phyloP scores from a whole-genome alignment of 352 stramenopile genomes.

The Pythium graminicola region DNA sequence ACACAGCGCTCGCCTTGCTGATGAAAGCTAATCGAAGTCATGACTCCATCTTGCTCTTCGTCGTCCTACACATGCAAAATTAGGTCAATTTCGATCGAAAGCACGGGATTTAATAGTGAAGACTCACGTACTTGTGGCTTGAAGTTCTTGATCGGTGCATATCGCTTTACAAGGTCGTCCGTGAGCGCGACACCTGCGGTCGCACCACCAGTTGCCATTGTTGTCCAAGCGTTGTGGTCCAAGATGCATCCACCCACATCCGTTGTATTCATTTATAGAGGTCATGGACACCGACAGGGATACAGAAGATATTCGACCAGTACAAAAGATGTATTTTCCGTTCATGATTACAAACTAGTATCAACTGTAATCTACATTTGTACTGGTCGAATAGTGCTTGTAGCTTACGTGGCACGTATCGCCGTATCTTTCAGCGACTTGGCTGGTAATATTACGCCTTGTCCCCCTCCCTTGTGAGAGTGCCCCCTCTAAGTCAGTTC shows the following conservation, averaged over 20 bases:
- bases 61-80: slow-evolving; percentile 34
- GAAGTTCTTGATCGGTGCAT: slow-evolving; percentile 64
- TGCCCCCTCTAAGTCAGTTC: slow-evolving; percentile 18
- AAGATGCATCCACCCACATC: not conserved
- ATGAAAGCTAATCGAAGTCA: slow-evolving; percentile 73
- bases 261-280: slow-evolving; percentile 12
- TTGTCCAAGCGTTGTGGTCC: not conserved
- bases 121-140: slow-evolving; percentile 34
- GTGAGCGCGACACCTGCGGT: slow-evolving; percentile 35
- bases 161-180: slow-evolving; percentile 56
- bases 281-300: not conserved
- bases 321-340: slow-evolving; percentile 3
- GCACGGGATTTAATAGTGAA: not conserved
- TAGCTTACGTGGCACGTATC: slow-evolving; percentile 17
- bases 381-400: slow-evolving; percentile 29
- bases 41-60: slow-evolving; percentile 47
- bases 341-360: too few relatives aligned
- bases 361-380: not conserved
- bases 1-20: slow-evolving; percentile 72
- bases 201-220: not conserved
- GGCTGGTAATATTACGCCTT: slow-evolving; percentile 15
- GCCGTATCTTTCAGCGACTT: slow-evolving; percentile 18
- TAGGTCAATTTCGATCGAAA: slow-evolving; percentile 3
- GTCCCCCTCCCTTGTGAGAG: slow-evolving; percentile 11
- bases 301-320: slow-evolving; percentile 11